phyloP scores from a whole-genome alignment of 495 filamentous ascomycete genomes.

The Penicillium pancosmium region DNA sequence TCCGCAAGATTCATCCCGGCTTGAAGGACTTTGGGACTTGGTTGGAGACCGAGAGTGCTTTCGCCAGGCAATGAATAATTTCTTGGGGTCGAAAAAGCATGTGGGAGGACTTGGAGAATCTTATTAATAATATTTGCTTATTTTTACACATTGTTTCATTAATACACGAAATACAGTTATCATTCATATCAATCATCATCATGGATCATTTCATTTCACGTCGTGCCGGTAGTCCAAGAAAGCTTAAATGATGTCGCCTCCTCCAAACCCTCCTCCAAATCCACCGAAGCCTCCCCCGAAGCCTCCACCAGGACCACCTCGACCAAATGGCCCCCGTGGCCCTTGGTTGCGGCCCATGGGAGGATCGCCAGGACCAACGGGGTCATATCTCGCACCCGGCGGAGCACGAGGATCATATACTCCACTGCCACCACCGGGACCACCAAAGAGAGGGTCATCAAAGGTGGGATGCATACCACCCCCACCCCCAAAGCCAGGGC shows the following conservation, averaged over 20 bases:
- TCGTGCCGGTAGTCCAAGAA: not conserved
- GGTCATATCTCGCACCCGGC: conserved; percentile 74
- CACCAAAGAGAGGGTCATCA: conserved; percentile 87
- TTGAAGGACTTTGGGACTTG: conserved; percentile 62
- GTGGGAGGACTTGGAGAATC: not conserved
- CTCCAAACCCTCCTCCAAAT: conserved; percentile 63
- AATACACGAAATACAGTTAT: not conserved
- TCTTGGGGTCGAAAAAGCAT: not conserved
- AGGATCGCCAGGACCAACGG: conserved; percentile 71
- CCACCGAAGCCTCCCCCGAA: conserved; percentile 61
- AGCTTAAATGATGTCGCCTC: conserved; percentile 68
- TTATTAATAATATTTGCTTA: not conserved
- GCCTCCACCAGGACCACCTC: conserved; percentile 47
- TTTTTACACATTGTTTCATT: not conserved
- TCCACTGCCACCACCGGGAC: conserved; percentile 51
- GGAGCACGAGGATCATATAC: conserved; percentile 51
- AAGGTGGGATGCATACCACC: conserved; percentile 96
- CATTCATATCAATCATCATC: not conserved
- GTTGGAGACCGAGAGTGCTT: conserved; percentile 60
- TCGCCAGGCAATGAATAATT: conserved; percentile 11
- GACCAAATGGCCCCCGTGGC: conserved; percentile 43
- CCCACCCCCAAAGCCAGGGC: conserved; percentile 55
- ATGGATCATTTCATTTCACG: conserved; percentile 3
- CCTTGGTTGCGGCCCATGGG: conserved; percentile 52
- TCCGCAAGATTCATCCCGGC: conserved; percentile 52